Conservation (phyloP, 495 filamentous ascomycete genomes). For the Aspergillus ostianus region DNA sequence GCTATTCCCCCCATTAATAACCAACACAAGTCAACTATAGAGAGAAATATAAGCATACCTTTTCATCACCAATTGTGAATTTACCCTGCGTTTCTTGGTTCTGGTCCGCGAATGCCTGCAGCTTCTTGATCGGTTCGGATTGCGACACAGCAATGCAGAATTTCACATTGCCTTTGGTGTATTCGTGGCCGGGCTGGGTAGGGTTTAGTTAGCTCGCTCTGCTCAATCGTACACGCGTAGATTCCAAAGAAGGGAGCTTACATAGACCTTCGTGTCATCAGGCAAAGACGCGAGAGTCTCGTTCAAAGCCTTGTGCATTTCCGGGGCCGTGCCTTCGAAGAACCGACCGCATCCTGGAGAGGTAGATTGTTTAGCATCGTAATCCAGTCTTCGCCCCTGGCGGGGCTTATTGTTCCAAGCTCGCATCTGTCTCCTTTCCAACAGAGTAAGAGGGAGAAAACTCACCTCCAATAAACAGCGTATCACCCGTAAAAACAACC, state of each 20-base stretch:
- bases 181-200: slow-evolving; percentile 84
- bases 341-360: slow-evolving; percentile 90
- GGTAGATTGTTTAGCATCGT: not conserved
- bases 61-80: slow-evolving; percentile 97
- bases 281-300: slow-evolving; percentile 76
- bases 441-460: not conserved
- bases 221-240: not conserved
- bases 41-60: slow-evolving; percentile 52
- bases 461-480: slow-evolving; percentile 87
- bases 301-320: slow-evolving; percentile 94
- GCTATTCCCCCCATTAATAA: slow-evolving; percentile 41
- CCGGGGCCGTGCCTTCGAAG: slow-evolving; percentile 85
- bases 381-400: not conserved
- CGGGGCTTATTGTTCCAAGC: too few relatives aligned
- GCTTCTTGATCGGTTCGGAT: slow-evolving; percentile 70
- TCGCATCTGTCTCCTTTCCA: too few relatives aligned
- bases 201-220: not conserved
- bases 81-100: slow-evolving; percentile 91
- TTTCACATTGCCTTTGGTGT: slow-evolving; percentile 90
- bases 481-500: slow-evolving; percentile 94
- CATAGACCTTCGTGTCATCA: slow-evolving; percentile 91
- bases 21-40: slow-evolving; percentile 5
- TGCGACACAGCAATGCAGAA: slow-evolving; percentile 75
- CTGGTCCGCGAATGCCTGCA: slow-evolving; percentile 71
- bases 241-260: slow-evolving; percentile 41